These are phyloP conservation scores for Angomonas deanei DNA, from an alignment of 208 protist genomes.

Conservation along the genomic window DNA sequence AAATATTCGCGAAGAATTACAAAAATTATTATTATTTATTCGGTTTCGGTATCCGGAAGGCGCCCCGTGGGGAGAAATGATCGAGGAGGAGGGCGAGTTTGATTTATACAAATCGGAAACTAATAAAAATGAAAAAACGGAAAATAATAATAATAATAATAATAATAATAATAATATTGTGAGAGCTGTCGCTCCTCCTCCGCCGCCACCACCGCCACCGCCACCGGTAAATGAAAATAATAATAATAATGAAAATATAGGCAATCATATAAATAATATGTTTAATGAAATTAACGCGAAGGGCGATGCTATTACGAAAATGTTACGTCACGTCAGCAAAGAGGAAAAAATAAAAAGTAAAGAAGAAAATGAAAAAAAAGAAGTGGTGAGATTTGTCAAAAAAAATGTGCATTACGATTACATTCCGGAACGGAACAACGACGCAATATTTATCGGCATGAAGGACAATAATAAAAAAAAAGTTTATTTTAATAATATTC, in stretches of 20 bases:
- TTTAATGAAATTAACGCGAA: conserved; percentile 13
- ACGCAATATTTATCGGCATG: neutral
- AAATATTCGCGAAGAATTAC: too few species aligned
- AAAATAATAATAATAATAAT: neutral
- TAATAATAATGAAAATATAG: neutral
- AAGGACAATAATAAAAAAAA: neutral
- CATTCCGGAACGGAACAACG: neutral
- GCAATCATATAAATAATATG: neutral
- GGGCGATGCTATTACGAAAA: conserved; percentile 16
- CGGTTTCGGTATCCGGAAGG: too few species aligned
- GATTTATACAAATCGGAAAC: too few species aligned
- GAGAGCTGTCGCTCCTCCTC: conserved; percentile 3
- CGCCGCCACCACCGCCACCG: conserved; percentile 17
- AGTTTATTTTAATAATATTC: neutral
- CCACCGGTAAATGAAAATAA: conserved; percentile 2
- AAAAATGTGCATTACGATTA: neutral
- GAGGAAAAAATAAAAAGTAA: conserved; percentile 3
- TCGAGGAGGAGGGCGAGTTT: too few species aligned
- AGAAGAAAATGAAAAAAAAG: neutral
- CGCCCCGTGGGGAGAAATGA: too few species aligned
- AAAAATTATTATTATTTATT: too few species aligned
- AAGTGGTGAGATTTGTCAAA: neutral
- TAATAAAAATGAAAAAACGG: too few species aligned
- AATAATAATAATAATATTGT: neutral
- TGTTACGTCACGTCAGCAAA: conserved; percentile 8